These are phyloP conservation scores for Triticum aestivum DNA, from an alignment of 176 grass and related monocot genomes.

Conservation along the genomic window IWGSC_CS_RefSeq_v2.1 NC_057807.1:668475644-668476143, in stretches of 20 bases:
- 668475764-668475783: constrained; percentile 24
- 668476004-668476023: not conserved
- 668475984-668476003: constrained; percentile 86
- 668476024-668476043: not conserved
- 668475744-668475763: not conserved
- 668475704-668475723: constrained; percentile 73
- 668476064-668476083: not conserved
- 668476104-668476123: not conserved
- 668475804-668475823: constrained; percentile 89
- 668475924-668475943: constrained; percentile 36
- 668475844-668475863: constrained; percentile 96
- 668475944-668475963: constrained; percentile 7
- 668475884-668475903: constrained; percentile 32
- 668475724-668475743: not conserved
- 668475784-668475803: constrained; percentile 82
- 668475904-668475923: not conserved
- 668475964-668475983: constrained; percentile 94
- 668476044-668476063: not conserved
- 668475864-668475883: constrained; percentile 60
- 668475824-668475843: constrained; percentile 87
- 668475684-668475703: constrained; percentile 85
- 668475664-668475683: constrained; percentile 55
- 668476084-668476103: not conserved
- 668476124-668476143: not conserved
- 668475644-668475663: constrained; percentile 31